Evolutionary conservation across 2,329 filamentous ascomycete genomes (phyloP).

Genomic region (Cadophora gregata): DNA sequence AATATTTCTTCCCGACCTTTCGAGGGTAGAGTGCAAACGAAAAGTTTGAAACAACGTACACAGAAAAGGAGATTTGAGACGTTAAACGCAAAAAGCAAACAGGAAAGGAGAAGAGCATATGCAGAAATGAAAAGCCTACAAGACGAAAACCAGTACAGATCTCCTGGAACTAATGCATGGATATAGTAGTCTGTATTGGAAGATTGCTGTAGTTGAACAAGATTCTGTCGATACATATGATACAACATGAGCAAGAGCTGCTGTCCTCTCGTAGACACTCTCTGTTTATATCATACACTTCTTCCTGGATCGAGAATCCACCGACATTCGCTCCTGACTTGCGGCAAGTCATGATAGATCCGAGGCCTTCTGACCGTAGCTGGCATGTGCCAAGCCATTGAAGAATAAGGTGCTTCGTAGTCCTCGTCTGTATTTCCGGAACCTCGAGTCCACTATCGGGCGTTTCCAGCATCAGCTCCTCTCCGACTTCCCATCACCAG

Average conservation of each 20-base stretch:
- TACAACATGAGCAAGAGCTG: constrained; percentile 4
- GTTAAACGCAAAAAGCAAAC: no score
- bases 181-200: background rate
- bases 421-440: background rate
- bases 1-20: no score
- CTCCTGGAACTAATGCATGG: background rate
- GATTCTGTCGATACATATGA: no score
- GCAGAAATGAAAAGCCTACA: background rate
- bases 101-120: background rate
- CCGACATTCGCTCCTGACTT: background rate
- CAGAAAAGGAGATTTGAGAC: no score
- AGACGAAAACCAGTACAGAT: background rate
- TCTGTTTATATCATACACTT: background rate
- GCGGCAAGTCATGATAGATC: background rate
- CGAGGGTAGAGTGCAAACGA: no score
- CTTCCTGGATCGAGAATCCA: background rate
- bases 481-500: background rate
- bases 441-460: no score
- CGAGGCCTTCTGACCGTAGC: background rate
- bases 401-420: background rate
- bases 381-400: background rate
- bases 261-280: background rate
- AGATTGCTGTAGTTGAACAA: background rate
- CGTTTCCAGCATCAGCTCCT: background rate
- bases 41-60: no score